A percentile compares a stretch with the other conserved stretches of the same genome.
Evolutionary conservation across 805 yeast species (phyloP).

Genomic region (Saturnispora gosingensis): DNA sequence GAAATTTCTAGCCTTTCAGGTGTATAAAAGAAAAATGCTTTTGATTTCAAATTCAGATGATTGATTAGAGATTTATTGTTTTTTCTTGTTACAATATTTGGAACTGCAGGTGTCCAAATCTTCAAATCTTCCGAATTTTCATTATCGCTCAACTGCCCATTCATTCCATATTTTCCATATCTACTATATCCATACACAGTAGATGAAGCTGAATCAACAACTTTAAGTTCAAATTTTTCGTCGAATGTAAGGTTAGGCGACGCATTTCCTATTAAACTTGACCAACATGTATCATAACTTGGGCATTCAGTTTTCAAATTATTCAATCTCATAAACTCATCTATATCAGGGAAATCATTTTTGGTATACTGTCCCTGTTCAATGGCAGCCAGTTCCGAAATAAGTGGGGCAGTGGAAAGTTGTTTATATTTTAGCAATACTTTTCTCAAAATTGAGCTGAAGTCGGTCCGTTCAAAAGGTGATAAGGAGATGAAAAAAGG

Average conservation of each 20-base stretch:
- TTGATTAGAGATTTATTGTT: slow-evolving; percentile 1
- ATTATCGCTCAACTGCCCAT: not conserved
- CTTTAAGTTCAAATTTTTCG: slow-evolving; percentile 1
- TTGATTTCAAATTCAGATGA: not conserved
- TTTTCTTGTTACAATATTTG: not conserved
- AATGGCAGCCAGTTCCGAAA: slow-evolving; percentile 17
- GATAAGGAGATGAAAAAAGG: slow-evolving; percentile 65
- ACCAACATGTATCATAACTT: slow-evolving; percentile 2
- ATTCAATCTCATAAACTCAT: slow-evolving; percentile 1
- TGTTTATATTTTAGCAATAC: slow-evolving; percentile 42
- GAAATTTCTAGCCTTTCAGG: not conserved
- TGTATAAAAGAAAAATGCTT: slow-evolving; percentile 1
- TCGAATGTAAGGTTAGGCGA: slow-evolving; percentile 4
- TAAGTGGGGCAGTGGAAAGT: slow-evolving; percentile 36
- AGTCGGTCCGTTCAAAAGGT: slow-evolving; percentile 44
- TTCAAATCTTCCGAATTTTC: not conserved
- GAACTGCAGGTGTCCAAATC: slow-evolving; percentile 7
- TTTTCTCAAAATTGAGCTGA: slow-evolving; percentile 48
- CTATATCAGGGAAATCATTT: slow-evolving; percentile 22
- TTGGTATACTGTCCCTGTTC: slow-evolving; percentile 12
- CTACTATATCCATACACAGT: slow-evolving; percentile 1
- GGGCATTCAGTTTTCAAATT: not conserved
- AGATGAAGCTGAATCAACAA: slow-evolving; percentile 3
- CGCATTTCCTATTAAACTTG: slow-evolving; percentile 5
- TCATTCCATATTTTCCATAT: not conserved